Conservation (phyloP, 2,329 filamentous ascomycete genomes). For the Colletotrichum spinosum region DNA sequence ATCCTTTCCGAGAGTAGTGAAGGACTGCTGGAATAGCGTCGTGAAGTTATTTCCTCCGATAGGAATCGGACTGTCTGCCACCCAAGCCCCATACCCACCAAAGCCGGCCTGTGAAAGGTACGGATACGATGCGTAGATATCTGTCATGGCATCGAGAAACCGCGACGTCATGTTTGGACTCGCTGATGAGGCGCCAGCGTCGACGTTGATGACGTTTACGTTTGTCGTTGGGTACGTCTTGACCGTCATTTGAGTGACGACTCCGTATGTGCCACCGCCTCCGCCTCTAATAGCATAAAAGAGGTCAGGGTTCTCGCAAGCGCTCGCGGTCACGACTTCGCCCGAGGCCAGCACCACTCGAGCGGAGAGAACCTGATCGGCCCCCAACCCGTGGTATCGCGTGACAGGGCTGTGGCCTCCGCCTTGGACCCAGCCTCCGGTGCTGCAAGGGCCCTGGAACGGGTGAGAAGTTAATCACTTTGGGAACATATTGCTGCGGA, state of each 20-base stretch:
- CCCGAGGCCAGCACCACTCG: constrained; percentile 45
- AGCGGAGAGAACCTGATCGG: constrained; percentile 45
- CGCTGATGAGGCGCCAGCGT: constrained; percentile 44
- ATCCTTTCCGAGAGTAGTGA: constrained; percentile 11
- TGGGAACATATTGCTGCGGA: constrained; percentile 24
- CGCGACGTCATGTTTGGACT: constrained; percentile 27
- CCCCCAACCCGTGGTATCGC: constrained; percentile 50
- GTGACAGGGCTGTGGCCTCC: constrained; percentile 64
- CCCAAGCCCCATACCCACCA: constrained; percentile 31
- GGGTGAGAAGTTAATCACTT: constrained; percentile 43
- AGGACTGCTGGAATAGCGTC: constrained; percentile 8
- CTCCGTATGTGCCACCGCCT: constrained; percentile 46
- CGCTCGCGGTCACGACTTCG: constrained; percentile 40
- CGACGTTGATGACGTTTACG: constrained; percentile 56
- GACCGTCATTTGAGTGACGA: constrained; percentile 43
- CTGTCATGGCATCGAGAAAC: constrained; percentile 16
- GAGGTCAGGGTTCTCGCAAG: constrained; percentile 41
- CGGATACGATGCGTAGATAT: constrained; percentile 6
- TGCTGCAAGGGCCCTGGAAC: constrained; percentile 40
- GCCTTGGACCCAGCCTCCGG: constrained; percentile 66
- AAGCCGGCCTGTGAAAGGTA: constrained; percentile 23
- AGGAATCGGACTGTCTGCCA: constrained; percentile 5
- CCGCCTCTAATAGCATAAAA: constrained; percentile 47
- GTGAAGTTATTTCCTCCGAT: constrained; percentile 18
- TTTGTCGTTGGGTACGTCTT: constrained; percentile 43